A percentile compares a stretch with the other conserved stretches of the same genome.
Conservation (phyloP, 345 rosid species). For the Garcia nutans region DNA sequence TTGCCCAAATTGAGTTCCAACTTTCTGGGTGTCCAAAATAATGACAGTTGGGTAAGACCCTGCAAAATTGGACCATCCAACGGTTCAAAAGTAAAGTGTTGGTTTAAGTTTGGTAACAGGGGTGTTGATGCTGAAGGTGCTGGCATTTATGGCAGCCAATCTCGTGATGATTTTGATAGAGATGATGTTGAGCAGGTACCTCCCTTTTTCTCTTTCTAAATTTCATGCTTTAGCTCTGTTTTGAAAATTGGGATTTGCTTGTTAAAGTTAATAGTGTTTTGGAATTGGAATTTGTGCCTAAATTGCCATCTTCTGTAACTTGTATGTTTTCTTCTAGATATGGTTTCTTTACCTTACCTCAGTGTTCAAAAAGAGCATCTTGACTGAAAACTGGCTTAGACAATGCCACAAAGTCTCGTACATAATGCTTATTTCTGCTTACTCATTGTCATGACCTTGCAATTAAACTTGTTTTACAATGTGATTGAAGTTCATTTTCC, state of each 20-base stretch:
- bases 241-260: background rate
- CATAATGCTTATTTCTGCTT: background rate
- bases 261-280: too few species aligned
- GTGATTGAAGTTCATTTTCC: background rate
- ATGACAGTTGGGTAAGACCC: constrained; percentile 35
- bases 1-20: constrained; percentile 36
- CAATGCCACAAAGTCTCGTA: background rate
- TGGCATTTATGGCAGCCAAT: constrained; percentile 90
- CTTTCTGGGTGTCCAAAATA: constrained; percentile 52
- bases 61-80: constrained; percentile 61
- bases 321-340: background rate
- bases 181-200: constrained; percentile 98
- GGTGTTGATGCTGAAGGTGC: constrained; percentile 97
- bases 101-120: constrained; percentile 85
- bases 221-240: background rate
- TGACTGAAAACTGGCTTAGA: background rate
- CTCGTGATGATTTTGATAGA: constrained; percentile 84
- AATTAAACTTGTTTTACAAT: background rate
- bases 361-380: background rate
- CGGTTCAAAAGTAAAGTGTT: constrained; percentile 65
- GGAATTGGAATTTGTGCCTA: background rate
- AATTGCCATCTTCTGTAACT: background rate
- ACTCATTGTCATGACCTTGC: background rate
- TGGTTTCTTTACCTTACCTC: background rate
- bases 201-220: background rate